Evolutionary conservation across 805 yeast genomes (phyloP).

Genomic region (Spathaspora boniae): DNA sequence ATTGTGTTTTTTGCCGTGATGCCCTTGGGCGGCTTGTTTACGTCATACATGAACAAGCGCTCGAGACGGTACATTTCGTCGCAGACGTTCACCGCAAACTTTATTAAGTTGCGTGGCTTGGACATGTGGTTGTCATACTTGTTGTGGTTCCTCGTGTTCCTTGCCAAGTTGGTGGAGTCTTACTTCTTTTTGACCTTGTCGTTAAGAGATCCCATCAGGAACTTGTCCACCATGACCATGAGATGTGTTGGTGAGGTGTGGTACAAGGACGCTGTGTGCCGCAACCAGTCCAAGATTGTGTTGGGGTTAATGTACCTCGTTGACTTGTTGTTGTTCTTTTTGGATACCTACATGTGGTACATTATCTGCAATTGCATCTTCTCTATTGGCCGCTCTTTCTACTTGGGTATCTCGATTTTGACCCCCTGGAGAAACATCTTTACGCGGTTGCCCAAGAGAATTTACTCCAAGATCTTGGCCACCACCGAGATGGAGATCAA

Average conservation of each 20-base stretch:
- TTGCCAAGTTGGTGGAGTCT: conserved; percentile 86
- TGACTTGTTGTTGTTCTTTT: conserved; percentile 91
- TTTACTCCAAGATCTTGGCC: conserved; percentile 94
- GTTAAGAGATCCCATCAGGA: conserved; percentile 91
- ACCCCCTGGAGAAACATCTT: conserved; percentile 99
- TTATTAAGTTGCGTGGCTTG: conserved; percentile 73
- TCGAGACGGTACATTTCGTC: conserved; percentile 89
- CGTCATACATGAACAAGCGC: conserved; percentile 82
- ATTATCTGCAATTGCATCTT: conserved; percentile 90
- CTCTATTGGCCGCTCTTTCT: conserved; percentile 97
- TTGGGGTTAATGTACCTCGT: conserved; percentile 91
- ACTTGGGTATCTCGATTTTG: conserved; percentile 96
- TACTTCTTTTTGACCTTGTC: conserved; percentile 88
- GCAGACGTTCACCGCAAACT: conserved; percentile 93
- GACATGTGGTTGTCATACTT: conserved; percentile 97
- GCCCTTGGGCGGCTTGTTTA: conserved; percentile 97
- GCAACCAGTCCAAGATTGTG: conserved; percentile 82
- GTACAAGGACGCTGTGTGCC: conserved; percentile 75
- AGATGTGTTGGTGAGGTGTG: conserved; percentile 95
- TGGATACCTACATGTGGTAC: conserved; percentile 99
- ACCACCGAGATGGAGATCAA: conserved; percentile 99
- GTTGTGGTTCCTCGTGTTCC: conserved; percentile 85
- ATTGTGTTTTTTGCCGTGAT: conserved; percentile 82
- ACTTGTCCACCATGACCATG: conserved; percentile 78
- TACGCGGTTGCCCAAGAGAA: conserved; percentile 97